Evolutionary conservation across 1,284 basidiomycete species (phyloP), one percentile per base, ranked within the genome.

Genomic region (Gastroboletus turbinatus): DNA sequence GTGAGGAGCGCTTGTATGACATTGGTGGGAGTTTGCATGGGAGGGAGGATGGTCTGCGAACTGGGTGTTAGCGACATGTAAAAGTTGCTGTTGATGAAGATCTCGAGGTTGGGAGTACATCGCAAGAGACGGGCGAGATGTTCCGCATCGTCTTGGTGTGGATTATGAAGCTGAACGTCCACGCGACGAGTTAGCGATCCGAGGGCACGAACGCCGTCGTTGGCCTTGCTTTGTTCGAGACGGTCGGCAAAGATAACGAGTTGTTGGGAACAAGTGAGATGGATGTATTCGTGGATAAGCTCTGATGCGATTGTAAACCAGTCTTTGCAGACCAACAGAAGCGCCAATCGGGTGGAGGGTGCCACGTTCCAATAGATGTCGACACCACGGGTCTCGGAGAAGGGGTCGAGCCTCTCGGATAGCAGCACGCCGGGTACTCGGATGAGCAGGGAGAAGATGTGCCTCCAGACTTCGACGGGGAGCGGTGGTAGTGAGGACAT

Each of bases 111-210:
- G 8, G 70, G 71, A 10, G 74, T 75, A 52, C 68, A 70, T 16
- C 63, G 63, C 35, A 79, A 57, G 16, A 79, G 63, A 5, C 76
- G 72, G 10, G 70, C 60, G 17, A 76, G 65, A 44, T 69, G 60
- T 10, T 50, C 38, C n/a, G 52, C 52, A 5, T 59, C 59, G 23
- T 48, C 50, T n/a, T 46, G 40, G 0, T 59, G 57, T n/a, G 66
- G 67, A 46, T 75, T 75, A n/a, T 65, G 50, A 43, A 80, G 71
- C 6, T 64, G 66, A 40, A 79, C 68, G 47, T 79, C 77, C 42
- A 79, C 67, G 8, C 68, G 68, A 17, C 67, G 68, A n/a, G 75
- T 74, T 53, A 68, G 63, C 8, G 70, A 70, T 19, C 77, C 77
- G 3, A 76, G 63, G n/a, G 58, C 67, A 57, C 56, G 66, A 51